phyloP scores from a whole-genome alignment of 129 eudicot genomes.

The Pseudognaphalium luteoalbum region DNA sequence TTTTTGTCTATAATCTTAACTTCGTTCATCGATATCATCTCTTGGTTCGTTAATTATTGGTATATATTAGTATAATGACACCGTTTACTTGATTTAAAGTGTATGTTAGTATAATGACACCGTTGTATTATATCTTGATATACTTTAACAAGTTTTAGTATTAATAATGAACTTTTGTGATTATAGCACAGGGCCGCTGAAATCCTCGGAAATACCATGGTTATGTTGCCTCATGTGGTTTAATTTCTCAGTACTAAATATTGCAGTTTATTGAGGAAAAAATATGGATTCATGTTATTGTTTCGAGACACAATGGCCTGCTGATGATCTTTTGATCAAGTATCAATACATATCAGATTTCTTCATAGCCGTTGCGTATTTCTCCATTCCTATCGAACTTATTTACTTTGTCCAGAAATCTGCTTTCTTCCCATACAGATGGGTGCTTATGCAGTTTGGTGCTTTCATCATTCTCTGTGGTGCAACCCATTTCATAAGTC shows the following conservation, averaged over 20 bases:
- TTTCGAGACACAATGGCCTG: constrained; percentile 51
- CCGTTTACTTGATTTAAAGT: too few species aligned
- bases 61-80: too few species aligned
- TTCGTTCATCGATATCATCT: too few species aligned
- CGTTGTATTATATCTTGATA: too few species aligned
- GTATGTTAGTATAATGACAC: too few species aligned
- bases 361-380: constrained; percentile 56
- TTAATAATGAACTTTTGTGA: too few species aligned
- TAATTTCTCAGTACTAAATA: background rate
- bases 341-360: constrained; percentile 56
- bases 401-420: constrained; percentile 56
- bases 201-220: background rate
- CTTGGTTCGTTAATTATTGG: too few species aligned
- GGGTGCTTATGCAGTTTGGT: constrained; percentile 54
- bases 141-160: too few species aligned
- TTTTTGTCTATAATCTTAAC: too few species aligned
- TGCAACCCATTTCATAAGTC: constrained; percentile 50
- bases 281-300: constrained; percentile 56
- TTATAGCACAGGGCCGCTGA: too few species aligned
- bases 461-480: constrained; percentile 63
- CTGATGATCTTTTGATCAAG: constrained; percentile 45
- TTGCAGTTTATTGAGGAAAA: background rate
- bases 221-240: background rate
- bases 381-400: constrained; percentile 60
- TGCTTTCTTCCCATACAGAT: constrained; percentile 50